Evolutionary conservation across 2,329 filamentous ascomycete genomes (phyloP), one percentile per base, ranked within the genome.

Genomic region (Alternaria solani): DNA sequence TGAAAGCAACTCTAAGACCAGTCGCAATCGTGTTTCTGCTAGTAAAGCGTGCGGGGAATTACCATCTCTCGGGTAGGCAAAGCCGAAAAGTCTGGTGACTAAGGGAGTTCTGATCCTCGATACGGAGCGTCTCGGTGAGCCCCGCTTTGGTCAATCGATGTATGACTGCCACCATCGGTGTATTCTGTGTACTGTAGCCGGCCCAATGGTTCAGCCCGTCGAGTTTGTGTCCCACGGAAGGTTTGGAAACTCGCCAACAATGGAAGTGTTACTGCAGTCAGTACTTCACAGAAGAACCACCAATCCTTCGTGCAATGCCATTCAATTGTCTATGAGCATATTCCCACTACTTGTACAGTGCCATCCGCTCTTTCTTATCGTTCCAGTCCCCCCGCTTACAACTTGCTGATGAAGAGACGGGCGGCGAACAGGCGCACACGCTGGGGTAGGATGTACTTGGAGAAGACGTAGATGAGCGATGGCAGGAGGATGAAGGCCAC

Each of bases 331-430:
- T 75, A 76, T 65, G 63, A 71, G 65, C 74, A 75, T 68, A 73
- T 69, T 54, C 66, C 68, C 64, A 61, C 71, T 75, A 75, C 63
- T 70, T 76, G 64, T 75, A 76, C 75, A 76, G 61, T 65, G 57
- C 61, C 52, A 62, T 58, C 55, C 51, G 18, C 34, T 61, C 52
- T 55, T 53, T 63, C 58, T 55, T 12, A 8, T 43, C 16, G 11
- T 51, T 23, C 25, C 25, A 20, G 7, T 41, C 2, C 28, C 16
- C 36, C 49, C 63, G 61, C 63, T 72, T 78, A 81, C 71, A 81
- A 74, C 77, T 81, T 81, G 78, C 76, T 79, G 73, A 81, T 81
- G 73, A 81, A 81, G 54, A 81, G 73, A 55, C 79, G 74, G 61
- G 78, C 78, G 55, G 72, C 73, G 73, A 79, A 78, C 48, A 78